A percentile compares a stretch with the other conserved stretches of the same genome.
Evolutionary conservation across 495 filamentous ascomycete genomes (phyloP).

Genomic region (Penicillium coprophilum): DNA sequence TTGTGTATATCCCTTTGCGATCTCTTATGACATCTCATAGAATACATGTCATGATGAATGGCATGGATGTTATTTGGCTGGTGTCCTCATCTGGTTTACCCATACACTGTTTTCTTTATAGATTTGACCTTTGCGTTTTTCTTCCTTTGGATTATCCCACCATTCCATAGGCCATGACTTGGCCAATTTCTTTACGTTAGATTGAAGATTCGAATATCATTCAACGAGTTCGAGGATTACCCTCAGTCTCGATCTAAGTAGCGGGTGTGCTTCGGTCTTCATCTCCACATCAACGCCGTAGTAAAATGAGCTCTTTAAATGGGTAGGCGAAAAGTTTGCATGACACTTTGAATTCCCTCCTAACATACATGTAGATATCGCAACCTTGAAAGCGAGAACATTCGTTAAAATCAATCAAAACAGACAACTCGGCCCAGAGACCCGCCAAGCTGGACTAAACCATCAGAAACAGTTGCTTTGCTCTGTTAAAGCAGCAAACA

Average conservation of each 20-base stretch:
- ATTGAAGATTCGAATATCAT: not conserved
- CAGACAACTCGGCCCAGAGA: slow-evolving; percentile 1
- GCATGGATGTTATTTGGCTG: slow-evolving; percentile 5
- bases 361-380: slow-evolving; percentile 5
- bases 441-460: slow-evolving; percentile 8
- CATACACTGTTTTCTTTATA: slow-evolving; percentile 9
- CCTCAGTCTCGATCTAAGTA: not conserved
- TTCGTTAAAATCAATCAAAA: not conserved
- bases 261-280: not conserved
- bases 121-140: slow-evolving; percentile 18
- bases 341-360: not conserved
- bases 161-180: not conserved
- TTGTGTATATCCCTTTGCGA: not conserved
- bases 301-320: not conserved
- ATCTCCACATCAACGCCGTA: not conserved
- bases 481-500: not conserved
- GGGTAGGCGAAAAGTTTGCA: not conserved
- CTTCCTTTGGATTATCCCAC: not conserved
- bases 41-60: slow-evolving; percentile 1
- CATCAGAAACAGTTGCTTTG: not conserved
- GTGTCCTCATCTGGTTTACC: slow-evolving; percentile 2
- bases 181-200: not conserved
- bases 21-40: slow-evolving; percentile 5
- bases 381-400: not conserved
- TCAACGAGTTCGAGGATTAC: not conserved